Percentiles rank a stretch among this genome's conserved stretches.
Evolutionary conservation across 768 basidiomycete species (phyloP).

Genomic region (Hirschioporus abietinus): DNA sequence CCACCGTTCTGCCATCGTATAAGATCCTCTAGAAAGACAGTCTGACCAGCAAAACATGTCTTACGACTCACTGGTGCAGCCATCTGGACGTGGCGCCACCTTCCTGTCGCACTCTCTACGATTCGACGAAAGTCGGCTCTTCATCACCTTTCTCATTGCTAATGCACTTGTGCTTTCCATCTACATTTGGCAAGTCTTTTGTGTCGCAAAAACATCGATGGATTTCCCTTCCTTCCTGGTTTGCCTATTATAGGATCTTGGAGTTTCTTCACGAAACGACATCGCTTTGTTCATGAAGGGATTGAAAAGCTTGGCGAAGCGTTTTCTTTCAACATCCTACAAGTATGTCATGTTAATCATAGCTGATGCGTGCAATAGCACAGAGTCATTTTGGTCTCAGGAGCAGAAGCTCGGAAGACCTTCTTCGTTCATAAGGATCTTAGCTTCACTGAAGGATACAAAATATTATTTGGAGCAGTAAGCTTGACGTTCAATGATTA

Average conservation of each 20-base stretch:
- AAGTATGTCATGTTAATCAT: not conserved
- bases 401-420: conserved; percentile 59
- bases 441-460: conserved; percentile 76
- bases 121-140: no score
- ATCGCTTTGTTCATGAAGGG: not conserved
- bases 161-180: no score
- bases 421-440: conserved; percentile 69
- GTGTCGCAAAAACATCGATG: not conserved
- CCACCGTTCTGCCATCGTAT: no score
- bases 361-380: not conserved
- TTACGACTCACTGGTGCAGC: no score
- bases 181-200: not conserved
- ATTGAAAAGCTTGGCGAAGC: not conserved
- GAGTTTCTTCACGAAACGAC: not conserved
- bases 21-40: no score
- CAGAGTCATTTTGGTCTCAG: conserved; percentile 49
- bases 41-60: no score
- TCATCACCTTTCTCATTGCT: no score
- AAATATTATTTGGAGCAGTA: conserved; percentile 73
- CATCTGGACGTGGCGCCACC: no score
- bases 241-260: not conserved
- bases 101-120: no score
- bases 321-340: conserved; percentile 1
- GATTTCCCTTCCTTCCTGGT: not conserved
- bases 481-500: conserved; percentile 16